These are phyloP conservation scores for Saccharomyces hybrid DNA, from an alignment of 1,139 yeast genomes.

Conservation along the genomic window DNA sequence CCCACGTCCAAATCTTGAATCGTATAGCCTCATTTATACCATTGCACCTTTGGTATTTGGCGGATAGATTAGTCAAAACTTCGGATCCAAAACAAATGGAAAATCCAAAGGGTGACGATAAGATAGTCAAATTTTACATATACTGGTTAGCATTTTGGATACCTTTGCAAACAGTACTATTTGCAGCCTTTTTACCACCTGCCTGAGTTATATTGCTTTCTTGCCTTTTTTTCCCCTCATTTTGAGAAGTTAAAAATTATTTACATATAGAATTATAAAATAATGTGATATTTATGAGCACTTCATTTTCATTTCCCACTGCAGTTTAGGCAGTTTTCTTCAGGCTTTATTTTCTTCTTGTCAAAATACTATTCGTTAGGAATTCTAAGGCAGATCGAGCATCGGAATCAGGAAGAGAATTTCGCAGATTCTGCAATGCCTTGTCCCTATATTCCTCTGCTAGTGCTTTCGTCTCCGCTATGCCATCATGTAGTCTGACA, in stretches of 20 bases:
- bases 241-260: neutral
- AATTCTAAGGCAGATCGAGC: slow-evolving; percentile 83
- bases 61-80: slow-evolving; percentile 32
- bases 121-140: slow-evolving; percentile 30
- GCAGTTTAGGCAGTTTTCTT: too few relatives aligned
- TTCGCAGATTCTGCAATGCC: slow-evolving; percentile 65
- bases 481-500: slow-evolving; percentile 66
- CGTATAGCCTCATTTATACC: slow-evolving; percentile 76
- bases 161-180: slow-evolving; percentile 51
- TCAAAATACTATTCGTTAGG: slow-evolving; percentile 73
- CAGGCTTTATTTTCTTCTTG: slow-evolving; percentile 54
- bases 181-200: slow-evolving; percentile 66
- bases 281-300: neutral
- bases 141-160: slow-evolving; percentile 48
- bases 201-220: slow-evolving; percentile 37
- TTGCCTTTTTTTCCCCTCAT: neutral
- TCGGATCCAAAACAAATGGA: slow-evolving; percentile 6
- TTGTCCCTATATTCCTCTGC: slow-evolving; percentile 71
- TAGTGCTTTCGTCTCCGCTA: slow-evolving; percentile 64
- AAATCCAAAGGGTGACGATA: slow-evolving; percentile 19
- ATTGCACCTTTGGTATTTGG: slow-evolving; percentile 63
- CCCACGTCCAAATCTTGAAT: slow-evolving; percentile 83
- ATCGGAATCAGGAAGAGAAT: slow-evolving; percentile 72
- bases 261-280: neutral
- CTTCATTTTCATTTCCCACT: neutral